Evolutionary conservation across 768 basidiomycete species (phyloP), one percentile per base, ranked within the genome.

Genomic region (Kwoniella sp.): DNA sequence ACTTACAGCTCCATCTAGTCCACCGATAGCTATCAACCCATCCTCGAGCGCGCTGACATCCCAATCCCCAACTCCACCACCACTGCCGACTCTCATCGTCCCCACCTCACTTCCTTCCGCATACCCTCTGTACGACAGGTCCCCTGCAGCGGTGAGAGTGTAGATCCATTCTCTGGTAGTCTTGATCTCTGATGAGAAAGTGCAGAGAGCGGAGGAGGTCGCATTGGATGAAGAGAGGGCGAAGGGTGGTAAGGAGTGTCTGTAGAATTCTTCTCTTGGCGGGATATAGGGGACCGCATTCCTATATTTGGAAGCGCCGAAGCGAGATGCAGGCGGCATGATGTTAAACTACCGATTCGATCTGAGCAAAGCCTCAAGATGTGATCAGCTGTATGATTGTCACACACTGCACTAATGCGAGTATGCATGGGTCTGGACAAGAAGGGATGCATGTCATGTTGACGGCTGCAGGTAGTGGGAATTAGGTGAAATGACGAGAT

Each of bases 31-130:
- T 21, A 73, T 6, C 47, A 30, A 13, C 33, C 64, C 72, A 53
- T 63, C 70, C 33, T 76, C 71, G 25, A 76, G 25, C 27, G 50
- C 44, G 17, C 66, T 60, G 46, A 76, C 29, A 59, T 76, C 74
- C 74, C 74, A 76, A 67, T 73, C 72, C 4, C 71, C 72, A 0
- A 76, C 68, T 24, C 65, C 67, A n/a, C 68, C 69, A 17, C 70
- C 73, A 21, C 63, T 50, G 10, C 73, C 68, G 5, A 71, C 70
- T 36, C 64, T 71, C 50, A 54, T 54, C 4, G 33, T 27, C 19
- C 54, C 64, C 9, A 40, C 60, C 13, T 51, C 36, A 12, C 51
- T 58, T n/a, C 44, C 40, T 30, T 59, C 46, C 22, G 55, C 49
- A 63, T 71, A 68, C 12, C 37, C 29, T 44, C 74, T 60, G 44